Conservation (phyloP, 2,329 filamentous ascomycete species). For the Claviceps capensis region DNA sequence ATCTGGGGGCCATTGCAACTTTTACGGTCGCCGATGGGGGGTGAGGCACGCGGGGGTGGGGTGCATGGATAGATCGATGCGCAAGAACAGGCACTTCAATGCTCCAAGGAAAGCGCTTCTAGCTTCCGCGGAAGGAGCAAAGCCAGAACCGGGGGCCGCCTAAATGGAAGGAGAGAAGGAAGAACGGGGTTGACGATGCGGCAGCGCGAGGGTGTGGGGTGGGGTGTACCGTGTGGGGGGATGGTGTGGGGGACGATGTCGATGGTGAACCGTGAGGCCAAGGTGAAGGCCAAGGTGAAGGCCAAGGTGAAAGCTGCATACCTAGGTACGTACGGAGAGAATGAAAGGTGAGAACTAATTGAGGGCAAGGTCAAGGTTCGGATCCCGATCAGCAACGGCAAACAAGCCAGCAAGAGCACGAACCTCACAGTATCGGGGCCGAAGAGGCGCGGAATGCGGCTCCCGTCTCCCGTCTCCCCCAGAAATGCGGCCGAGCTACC, state of each 20-base stretch:
- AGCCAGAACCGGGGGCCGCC: neutral
- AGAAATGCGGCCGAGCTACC: neutral
- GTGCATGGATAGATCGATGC: neutral
- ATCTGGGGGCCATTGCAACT: conserved; percentile 1
- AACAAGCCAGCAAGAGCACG: neutral
- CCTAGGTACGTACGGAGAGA: too few relatives aligned
- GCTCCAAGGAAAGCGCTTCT: neutral
- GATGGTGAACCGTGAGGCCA: neutral
- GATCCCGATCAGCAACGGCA: too few relatives aligned
- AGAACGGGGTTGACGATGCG: neutral
- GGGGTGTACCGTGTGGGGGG: neutral
- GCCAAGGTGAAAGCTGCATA: neutral
- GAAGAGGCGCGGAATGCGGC: neutral
- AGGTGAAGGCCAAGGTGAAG: neutral
- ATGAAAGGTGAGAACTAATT: too few relatives aligned
- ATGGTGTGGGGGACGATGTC: neutral
- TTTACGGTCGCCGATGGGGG: neutral
- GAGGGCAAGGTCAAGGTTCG: too few relatives aligned
- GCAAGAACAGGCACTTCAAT: neutral
- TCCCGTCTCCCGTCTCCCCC: neutral
- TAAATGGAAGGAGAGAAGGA: conserved; percentile 1
- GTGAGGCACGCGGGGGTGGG: neutral
- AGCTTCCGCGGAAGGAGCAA: conserved; percentile 1
- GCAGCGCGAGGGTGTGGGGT: neutral
- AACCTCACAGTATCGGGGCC: neutral